phyloP scores from a whole-genome alignment of 2,329 filamentous ascomycete genomes.

The Diplodia seriata region DNA sequence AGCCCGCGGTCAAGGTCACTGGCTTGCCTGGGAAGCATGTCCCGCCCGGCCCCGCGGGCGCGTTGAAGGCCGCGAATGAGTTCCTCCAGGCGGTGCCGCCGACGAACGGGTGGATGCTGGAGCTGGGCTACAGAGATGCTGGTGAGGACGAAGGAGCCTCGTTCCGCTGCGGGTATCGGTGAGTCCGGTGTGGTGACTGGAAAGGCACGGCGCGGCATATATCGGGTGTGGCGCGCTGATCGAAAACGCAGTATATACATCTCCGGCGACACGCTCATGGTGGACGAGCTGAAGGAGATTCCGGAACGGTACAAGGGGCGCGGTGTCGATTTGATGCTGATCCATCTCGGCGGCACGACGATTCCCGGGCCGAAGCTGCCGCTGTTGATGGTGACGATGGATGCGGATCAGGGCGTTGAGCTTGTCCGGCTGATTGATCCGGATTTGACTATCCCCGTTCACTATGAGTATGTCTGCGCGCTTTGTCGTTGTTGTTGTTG shows the following conservation, averaged over 20 bases:
- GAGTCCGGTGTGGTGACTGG: neutral
- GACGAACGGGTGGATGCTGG: constrained; percentile 71
- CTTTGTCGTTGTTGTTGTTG: neutral
- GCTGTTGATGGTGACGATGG: constrained; percentile 73
- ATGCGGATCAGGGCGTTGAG: constrained; percentile 67
- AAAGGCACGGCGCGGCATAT: constrained; percentile 13
- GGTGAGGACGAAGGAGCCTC: neutral
- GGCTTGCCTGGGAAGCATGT: constrained; percentile 72
- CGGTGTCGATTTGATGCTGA: constrained; percentile 69
- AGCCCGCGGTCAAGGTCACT: constrained; percentile 62
- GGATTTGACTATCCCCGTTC: constrained; percentile 68
- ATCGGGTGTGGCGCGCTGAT: constrained; percentile 45
- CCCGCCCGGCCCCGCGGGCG: constrained; percentile 46
- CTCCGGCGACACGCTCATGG: constrained; percentile 68
- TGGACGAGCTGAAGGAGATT: constrained; percentile 68
- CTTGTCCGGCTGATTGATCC: constrained; percentile 66
- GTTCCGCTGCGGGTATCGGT: neutral
- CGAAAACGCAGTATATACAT: constrained; percentile 69
- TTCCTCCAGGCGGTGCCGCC: constrained; percentile 64
- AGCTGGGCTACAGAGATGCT: constrained; percentile 59
- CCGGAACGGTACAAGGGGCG: constrained; percentile 59
- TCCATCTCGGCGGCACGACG: constrained; percentile 70
- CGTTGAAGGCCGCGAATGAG: constrained; percentile 55
- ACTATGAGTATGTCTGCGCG: constrained; percentile 57
- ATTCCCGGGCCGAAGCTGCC: constrained; percentile 66